Conservation (phyloP, 2,329 filamentous ascomycete genomes). For the Aspergillus sp. region DNA sequence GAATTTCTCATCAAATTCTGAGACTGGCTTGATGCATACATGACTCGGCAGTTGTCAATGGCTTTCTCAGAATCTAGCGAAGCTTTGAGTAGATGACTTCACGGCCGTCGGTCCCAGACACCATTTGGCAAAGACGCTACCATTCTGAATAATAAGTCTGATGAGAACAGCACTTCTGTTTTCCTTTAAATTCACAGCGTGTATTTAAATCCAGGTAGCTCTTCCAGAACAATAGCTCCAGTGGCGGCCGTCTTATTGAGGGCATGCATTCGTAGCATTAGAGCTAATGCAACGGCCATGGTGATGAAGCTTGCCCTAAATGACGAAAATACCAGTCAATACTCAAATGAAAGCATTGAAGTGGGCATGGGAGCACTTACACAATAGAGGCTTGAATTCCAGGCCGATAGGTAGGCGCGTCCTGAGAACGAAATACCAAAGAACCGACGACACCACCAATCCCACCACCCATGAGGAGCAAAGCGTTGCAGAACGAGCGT, state of each 20-base stretch:
- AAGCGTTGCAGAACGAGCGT: constrained; percentile 73
- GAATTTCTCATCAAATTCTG: too few species aligned
- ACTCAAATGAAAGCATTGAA: too few species aligned
- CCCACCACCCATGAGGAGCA: constrained; percentile 72
- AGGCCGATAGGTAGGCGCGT: constrained; percentile 34
- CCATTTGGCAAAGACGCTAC: too few species aligned
- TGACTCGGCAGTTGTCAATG: too few species aligned
- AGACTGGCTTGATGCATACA: too few species aligned
- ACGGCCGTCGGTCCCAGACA: too few species aligned
- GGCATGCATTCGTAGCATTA: constrained; percentile 33
- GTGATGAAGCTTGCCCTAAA: constrained; percentile 29
- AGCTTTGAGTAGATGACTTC: too few species aligned
- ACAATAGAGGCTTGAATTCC: constrained; percentile 23
- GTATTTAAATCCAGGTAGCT: constrained; percentile 37
- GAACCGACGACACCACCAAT: constrained; percentile 75
- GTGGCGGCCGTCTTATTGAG: constrained; percentile 25
- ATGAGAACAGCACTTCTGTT: too few species aligned
- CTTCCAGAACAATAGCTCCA: constrained; percentile 21
- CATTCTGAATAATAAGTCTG: too few species aligned
- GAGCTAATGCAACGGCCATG: constrained; percentile 30
- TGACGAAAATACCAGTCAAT: too few species aligned
- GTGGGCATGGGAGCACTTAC: constrained; percentile 16
- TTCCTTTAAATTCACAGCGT: constrained; percentile 30
- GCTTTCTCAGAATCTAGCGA: too few species aligned
- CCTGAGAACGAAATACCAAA: constrained; percentile 62